These are phyloP conservation scores for Sapria himalayana DNA, from an alignment of 345 rosid genomes.

Conservation along the genomic window DNA sequence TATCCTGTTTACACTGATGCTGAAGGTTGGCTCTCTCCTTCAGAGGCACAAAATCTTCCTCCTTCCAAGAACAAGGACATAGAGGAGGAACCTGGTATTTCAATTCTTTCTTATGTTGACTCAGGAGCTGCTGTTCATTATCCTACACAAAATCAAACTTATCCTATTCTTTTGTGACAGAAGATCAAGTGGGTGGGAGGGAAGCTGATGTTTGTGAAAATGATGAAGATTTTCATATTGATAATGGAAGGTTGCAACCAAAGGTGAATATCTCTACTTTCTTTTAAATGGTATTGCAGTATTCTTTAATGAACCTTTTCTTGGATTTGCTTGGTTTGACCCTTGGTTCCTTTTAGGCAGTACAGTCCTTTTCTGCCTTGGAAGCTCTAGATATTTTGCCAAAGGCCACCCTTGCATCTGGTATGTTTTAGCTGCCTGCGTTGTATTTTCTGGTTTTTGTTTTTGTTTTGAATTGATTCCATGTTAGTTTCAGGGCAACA, in stretches of 20 bases:
- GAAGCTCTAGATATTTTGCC: constrained; percentile 19
- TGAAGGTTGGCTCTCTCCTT: too few species aligned
- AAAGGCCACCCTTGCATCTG: constrained; percentile 15
- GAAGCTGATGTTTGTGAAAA: constrained; percentile 3
- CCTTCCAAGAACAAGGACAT: neutral
- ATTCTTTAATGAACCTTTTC: constrained; percentile 4
- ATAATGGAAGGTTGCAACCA: constrained; percentile 9
- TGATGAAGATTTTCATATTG: constrained; percentile 9
- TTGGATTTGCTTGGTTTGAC: constrained; percentile 6
- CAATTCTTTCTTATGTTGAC: constrained; percentile 4
- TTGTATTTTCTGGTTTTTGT: constrained; percentile 1
- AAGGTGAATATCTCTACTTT: constrained; percentile 14
- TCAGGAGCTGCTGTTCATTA: constrained; percentile 4
- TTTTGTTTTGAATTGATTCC: too few species aligned
- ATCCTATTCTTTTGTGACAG: constrained; percentile 4
- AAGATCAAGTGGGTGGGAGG: constrained; percentile 5
- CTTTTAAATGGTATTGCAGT: neutral
- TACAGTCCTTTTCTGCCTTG: constrained; percentile 14
- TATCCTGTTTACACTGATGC: too few species aligned
- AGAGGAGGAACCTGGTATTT: neutral
- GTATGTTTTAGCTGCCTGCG: constrained; percentile 9
- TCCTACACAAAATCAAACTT: constrained; percentile 1
- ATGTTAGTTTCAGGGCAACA: constrained; percentile 14
- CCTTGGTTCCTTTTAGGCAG: constrained; percentile 15
- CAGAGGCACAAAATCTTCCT: constrained; percentile 8